Evolutionary conservation across 2,329 filamentous ascomycete genomes (phyloP).

Genomic region (Myriosclerotinia scirpicola): DNA sequence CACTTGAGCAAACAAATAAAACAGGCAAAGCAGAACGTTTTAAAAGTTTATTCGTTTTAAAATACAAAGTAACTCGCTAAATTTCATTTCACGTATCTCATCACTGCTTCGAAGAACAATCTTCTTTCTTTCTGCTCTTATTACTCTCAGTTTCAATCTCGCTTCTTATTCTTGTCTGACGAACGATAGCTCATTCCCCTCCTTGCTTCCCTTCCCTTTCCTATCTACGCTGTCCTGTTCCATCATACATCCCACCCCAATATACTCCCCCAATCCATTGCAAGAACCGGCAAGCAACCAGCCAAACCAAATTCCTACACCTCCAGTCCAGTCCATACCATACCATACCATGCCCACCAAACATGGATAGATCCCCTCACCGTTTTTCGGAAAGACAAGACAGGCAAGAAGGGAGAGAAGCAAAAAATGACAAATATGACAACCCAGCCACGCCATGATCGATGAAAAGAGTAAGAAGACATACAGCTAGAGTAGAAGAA

Average conservation of each 20-base stretch:
- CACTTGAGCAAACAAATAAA: neutral
- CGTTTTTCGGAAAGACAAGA: neutral
- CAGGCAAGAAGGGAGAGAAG: constrained; percentile 6
- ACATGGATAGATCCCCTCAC: constrained; percentile 2
- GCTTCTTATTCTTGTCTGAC: constrained; percentile 5
- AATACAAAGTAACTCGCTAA: constrained; percentile 5
- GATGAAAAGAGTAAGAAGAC: neutral
- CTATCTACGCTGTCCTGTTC: neutral
- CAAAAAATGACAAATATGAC: constrained; percentile 6
- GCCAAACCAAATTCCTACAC: constrained; percentile 8
- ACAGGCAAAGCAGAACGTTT: neutral
- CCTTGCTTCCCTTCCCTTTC: neutral
- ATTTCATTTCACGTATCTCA: neutral
- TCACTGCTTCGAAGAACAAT: neutral
- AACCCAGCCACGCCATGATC: constrained; percentile 11
- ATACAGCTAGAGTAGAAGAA: neutral
- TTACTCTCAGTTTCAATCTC: neutral
- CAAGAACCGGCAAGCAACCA: constrained; percentile 6
- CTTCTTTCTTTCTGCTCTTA: neutral
- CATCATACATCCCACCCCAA: constrained; percentile 5
- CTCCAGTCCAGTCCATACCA: neutral
- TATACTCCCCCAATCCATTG: constrained; percentile 12
- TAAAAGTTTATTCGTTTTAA: neutral
- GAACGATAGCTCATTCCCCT: neutral
- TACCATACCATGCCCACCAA: constrained; percentile 4